Base-by-base conservation (phyloP, 164 flowering plant species). In the Sedum album region DNA sequence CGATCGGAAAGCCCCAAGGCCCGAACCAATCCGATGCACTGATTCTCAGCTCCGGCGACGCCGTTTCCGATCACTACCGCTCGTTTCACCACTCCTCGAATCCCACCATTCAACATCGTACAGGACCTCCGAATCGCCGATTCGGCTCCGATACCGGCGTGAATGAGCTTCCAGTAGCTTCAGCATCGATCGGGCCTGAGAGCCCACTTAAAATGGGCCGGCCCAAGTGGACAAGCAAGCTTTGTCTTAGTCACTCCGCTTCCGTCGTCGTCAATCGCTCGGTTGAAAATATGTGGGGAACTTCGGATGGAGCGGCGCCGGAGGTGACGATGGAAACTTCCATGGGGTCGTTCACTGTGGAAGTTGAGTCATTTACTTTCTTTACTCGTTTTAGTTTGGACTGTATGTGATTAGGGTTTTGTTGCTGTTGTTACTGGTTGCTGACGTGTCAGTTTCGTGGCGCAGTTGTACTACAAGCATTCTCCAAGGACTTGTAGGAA, bases 241-340 rank as follows among this genome's bases (percentile, higher is more conserved):
- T 57, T 13, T 14, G 62, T 57, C 20, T 28, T 57, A 4, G 60
- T 28, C 62, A 8, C 30, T 42, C 46, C 46, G 11, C 46, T 8
- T 10, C 17, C 5, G 26, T 49, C 55, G 55, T 49, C 25, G 55
- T 20, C 26, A 4, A 0, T 6, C 11, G 60, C 60, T 53, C 2
- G 25, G 60, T 23, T 53, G 30, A 53, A 76, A 65, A 70, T n/a
- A 86, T 85, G 93, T 81, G 86, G 92, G 92, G 78, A 70, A 84
- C 68, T 65, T 81, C 85, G 31, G 98, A 93, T 31, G 98, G 91
- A 41, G 87, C 82, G 4, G 67, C 97, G 38, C 95, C 96, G 69
- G 97, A 94, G 82, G 96, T 91, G 55, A 91, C 95, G 53, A 83
- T 89, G 15, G 97, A 91, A 33, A 94, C 98, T 28, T 94, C 97